Percentiles rank a stretch among this genome's conserved stretches.
phyloP scores from a whole-genome alignment of 2,329 filamentous ascomycete genomes.

The Orbilia quercus region DNA sequence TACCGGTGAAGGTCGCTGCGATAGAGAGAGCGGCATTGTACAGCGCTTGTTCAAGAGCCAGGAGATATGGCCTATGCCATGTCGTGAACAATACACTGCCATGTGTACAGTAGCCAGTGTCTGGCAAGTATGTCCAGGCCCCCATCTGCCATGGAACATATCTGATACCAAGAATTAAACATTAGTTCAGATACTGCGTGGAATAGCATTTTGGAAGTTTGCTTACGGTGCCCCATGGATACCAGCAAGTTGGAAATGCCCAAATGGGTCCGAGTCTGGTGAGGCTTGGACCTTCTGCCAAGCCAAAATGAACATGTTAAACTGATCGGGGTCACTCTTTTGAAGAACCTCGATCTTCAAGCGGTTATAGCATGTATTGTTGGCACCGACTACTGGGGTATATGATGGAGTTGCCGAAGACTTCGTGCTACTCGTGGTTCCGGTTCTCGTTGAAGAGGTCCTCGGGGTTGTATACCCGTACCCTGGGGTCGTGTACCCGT shows the following conservation, averaged over 20 bases:
- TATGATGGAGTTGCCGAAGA: slow-evolving; percentile 35
- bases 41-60: slow-evolving; percentile 58
- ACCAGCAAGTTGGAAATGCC: slow-evolving; percentile 57
- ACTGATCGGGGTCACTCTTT: slow-evolving; percentile 43
- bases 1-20: slow-evolving; percentile 55
- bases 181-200: slow-evolving; percentile 1
- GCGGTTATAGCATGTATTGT: slow-evolving; percentile 51
- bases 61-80: slow-evolving; percentile 61
- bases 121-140: slow-evolving; percentile 31
- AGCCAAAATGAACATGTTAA: slow-evolving; percentile 59
- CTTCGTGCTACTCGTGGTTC: slow-evolving; percentile 21
- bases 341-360: slow-evolving; percentile 53
- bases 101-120: slow-evolving; percentile 60
- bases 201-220: background rate
- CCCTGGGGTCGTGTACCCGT: slow-evolving; percentile 31
- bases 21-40: slow-evolving; percentile 53
- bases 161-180: slow-evolving; percentile 11
- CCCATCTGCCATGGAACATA: slow-evolving; percentile 51
- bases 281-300: slow-evolving; percentile 54
- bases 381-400: slow-evolving; percentile 47
- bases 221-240: slow-evolving; percentile 58
- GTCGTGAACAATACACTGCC: slow-evolving; percentile 59
- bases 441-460: slow-evolving; percentile 12
- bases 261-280: slow-evolving; percentile 56
- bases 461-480: slow-evolving; percentile 39